A percentile compares a stretch with the other conserved stretches of the same genome.
phyloP scores from a whole-genome alignment of 306 rosid genomes.

The Casuarina glauca region DNA sequence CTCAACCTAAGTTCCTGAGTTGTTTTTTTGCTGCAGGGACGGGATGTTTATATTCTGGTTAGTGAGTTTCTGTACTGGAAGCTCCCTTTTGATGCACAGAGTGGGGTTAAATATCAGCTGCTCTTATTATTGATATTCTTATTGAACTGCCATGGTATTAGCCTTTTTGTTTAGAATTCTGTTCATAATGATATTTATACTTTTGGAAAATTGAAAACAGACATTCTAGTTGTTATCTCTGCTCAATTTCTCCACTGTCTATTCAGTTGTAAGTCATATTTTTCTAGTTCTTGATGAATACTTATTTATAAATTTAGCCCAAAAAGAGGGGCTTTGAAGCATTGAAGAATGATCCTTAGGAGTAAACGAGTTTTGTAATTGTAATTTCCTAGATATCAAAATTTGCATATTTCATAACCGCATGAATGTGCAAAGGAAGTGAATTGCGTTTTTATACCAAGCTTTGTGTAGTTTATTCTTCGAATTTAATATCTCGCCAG shows the following conservation, averaged over 20 bases:
- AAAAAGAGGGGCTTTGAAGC: neutral
- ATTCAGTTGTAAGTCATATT: neutral
- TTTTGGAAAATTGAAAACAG: neutral
- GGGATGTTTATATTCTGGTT: constrained; percentile 93
- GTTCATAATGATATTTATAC: neutral
- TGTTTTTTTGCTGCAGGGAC: constrained; percentile 65
- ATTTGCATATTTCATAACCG: no score
- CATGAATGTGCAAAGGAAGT: neutral
- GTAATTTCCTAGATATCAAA: no score
- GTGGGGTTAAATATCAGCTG: constrained; percentile 20
- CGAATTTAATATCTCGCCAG: constrained; percentile 3
- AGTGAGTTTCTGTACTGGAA: constrained; percentile 46
- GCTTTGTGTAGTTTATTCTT: neutral
- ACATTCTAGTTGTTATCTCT: neutral
- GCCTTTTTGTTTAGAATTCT: neutral
- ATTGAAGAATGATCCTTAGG: neutral
- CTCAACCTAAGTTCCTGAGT: constrained; percentile 29
- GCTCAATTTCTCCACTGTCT: neutral
- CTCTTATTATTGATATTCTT: constrained; percentile 21
- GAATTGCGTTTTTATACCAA: neutral
- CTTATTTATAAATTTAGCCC: constrained; percentile 1
- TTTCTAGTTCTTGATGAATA: neutral
- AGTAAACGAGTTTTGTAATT: neutral
- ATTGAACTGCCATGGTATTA: constrained; percentile 16
- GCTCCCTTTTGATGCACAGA: constrained; percentile 25